Evolutionary conservation across 129 eudicot genomes (phyloP), one percentile per base, ranked within the genome.

Genomic region (Solidago caesia): DNA sequence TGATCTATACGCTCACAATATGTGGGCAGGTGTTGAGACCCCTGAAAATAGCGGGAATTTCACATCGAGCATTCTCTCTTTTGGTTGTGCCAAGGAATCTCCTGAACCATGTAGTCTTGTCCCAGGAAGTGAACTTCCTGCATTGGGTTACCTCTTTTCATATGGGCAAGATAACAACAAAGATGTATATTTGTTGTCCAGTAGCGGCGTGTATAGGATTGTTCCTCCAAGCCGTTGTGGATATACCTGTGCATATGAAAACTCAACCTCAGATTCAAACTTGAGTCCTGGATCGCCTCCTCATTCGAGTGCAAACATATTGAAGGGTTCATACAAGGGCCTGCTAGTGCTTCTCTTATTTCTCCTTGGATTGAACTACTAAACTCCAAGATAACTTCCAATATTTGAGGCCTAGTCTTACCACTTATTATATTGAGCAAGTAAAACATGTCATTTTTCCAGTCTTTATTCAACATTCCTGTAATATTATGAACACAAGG

Each of bases 31-130:
- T 13, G 82, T 71, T 8, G 96, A 92, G 65, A 84, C 68, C 51
- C 97, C 97, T 10, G 81, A 75, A 77, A 80, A 86, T 43, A 92
- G 96, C 66, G 96, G 96, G 12, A 92, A 68, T 44, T 92, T 92
- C 53, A 92, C 82, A 1, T 33, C 75, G 5, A 75, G 15, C 64
- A 60, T 51, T 67, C 70, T 85, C 14, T 2, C 87, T 6, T 87
- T 92, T 15, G 71, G 65, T 8, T 92, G 96, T 76, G 94, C 96
- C 12, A 69, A 44, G 12, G 96, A 92, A 74, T 84, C 96, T 33
- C 97, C 97, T 4, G 68, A 85, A 62, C 59, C 84, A 6, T 92
- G 97, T 77, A 71, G 57, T 44, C 65, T 80, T 29, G 85, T 81
- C 8, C 91, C 94, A 0, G 94, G 87, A 72, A 86, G 74, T 77